These are phyloP conservation scores for Schwanniomyces vanrijiae DNA, from an alignment of 805 yeast species.

Conservation along the genomic window DNA sequence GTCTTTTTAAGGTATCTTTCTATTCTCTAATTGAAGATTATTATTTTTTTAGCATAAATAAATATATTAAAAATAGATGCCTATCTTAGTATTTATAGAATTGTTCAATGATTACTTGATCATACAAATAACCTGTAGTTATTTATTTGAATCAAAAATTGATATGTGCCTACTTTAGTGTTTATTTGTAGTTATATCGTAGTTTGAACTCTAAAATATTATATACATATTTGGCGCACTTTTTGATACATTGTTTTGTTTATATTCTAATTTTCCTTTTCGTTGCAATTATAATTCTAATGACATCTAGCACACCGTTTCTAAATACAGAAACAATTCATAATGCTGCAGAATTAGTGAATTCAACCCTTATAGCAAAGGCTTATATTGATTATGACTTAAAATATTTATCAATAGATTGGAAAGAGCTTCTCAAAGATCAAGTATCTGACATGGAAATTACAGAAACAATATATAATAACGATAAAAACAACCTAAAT, in stretches of 20 bases:
- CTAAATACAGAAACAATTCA: conserved; percentile 32
- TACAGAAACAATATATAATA: conserved; percentile 31
- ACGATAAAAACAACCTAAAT: conserved; percentile 38
- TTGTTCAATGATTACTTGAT: too few species aligned
- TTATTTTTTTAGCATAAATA: background rate
- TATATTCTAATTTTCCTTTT: background rate
- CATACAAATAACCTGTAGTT: too few species aligned
- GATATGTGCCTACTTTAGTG: too few species aligned
- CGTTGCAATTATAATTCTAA: background rate
- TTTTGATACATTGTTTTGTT: background rate
- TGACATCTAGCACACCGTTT: conserved; percentile 7
- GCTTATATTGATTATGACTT: conserved; percentile 34
- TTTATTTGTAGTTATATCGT: background rate
- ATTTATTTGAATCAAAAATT: too few species aligned
- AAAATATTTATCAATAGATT: conserved; percentile 34
- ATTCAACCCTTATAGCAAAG: conserved; percentile 31
- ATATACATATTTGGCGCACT: background rate
- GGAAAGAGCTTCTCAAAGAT: conserved; percentile 27
- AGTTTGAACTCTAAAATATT: too few species aligned
- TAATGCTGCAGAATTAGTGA: conserved; percentile 38
- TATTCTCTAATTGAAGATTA: background rate
- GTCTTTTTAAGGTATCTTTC: background rate
- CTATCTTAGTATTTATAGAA: background rate
- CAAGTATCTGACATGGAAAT: conserved; percentile 23
- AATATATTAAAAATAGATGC: background rate